Evolutionary conservation across 805 yeast species (phyloP).

Genomic region (Suhomyces tanzawaensis): DNA sequence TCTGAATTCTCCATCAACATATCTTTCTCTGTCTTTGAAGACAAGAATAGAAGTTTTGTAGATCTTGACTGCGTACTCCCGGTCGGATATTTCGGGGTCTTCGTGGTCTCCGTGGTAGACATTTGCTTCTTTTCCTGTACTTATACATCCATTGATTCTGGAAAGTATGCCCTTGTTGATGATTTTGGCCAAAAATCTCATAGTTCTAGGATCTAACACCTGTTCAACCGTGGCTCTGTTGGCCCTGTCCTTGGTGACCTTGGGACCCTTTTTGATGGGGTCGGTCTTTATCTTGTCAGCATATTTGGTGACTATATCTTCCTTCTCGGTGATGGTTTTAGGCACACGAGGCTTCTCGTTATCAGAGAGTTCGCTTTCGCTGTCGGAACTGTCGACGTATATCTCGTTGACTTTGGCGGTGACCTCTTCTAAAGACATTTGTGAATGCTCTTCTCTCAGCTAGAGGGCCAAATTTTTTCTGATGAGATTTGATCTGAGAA

Average conservation of each 20-base stretch:
- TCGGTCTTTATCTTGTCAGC: slow-evolving; percentile 65
- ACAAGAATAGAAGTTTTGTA: slow-evolving; percentile 95
- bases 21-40: slow-evolving; percentile 94
- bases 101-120: slow-evolving; percentile 79
- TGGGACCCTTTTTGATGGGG: slow-evolving; percentile 54
- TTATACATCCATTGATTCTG: slow-evolving; percentile 86
- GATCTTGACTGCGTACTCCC: slow-evolving; percentile 84
- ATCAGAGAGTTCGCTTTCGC: neutral
- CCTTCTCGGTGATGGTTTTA: slow-evolving; percentile 36
- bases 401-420: neutral
- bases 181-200: slow-evolving; percentile 75
- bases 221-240: slow-evolving; percentile 97
- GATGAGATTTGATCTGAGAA: slow-evolving; percentile 1
- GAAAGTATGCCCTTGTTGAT: slow-evolving; percentile 82
- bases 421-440: neutral
- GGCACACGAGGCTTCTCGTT: slow-evolving; percentile 2
- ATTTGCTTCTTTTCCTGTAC: slow-evolving; percentile 99
- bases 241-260: slow-evolving; percentile 74
- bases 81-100: slow-evolving; percentile 28
- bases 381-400: neutral
- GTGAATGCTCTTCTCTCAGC: neutral
- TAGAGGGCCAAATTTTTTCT: slow-evolving; percentile 1
- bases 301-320: slow-evolving; percentile 56
- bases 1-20: slow-evolving; percentile 93
- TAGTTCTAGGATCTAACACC: slow-evolving; percentile 92